Conservation (phyloP, 2,329 filamentous ascomycete species). For the Colletotrichum paranaense region DNA sequence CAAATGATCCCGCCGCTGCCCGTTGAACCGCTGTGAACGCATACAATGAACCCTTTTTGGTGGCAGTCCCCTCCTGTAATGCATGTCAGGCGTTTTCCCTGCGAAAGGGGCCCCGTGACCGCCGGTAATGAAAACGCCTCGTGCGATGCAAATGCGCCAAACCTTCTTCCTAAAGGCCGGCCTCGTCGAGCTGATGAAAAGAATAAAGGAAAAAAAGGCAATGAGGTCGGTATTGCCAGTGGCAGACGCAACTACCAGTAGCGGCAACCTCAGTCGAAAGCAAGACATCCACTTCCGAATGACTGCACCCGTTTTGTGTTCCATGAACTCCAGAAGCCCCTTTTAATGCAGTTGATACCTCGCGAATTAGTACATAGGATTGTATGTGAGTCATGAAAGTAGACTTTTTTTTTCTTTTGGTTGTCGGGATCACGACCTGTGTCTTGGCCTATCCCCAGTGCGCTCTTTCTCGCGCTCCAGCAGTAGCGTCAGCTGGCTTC, state of each 20-base stretch:
- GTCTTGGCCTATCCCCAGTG: conserved; percentile 27
- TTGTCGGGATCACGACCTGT: conserved; percentile 5
- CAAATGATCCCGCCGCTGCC: not conserved
- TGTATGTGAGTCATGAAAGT: conserved; percentile 18
- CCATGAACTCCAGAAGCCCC: conserved; percentile 33
- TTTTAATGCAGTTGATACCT: conserved; percentile 28
- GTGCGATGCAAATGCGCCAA: conserved; percentile 26
- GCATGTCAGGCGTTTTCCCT: conserved; percentile 7
- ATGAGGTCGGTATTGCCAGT: not conserved
- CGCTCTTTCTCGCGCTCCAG: conserved; percentile 62
- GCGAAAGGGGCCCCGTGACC: conserved; percentile 5
- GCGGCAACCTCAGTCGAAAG: not conserved
- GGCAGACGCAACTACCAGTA: not conserved
- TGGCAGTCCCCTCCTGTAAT: conserved; percentile 18
- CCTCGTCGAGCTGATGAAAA: not conserved
- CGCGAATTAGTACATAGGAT: conserved; percentile 34
- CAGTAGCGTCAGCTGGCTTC: conserved; percentile 69
- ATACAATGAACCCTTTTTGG: not conserved
- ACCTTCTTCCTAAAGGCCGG: conserved; percentile 1
- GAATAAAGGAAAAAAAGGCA: not conserved
- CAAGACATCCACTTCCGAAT: not conserved
- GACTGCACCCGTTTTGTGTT: conserved; percentile 8
- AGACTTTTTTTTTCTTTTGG: not conserved
- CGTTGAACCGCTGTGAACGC: not conserved
- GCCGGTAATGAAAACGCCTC: conserved; percentile 28